Evolutionary conservation across 805 yeast species (phyloP).

Genomic region (Ogataea kodamae): DNA sequence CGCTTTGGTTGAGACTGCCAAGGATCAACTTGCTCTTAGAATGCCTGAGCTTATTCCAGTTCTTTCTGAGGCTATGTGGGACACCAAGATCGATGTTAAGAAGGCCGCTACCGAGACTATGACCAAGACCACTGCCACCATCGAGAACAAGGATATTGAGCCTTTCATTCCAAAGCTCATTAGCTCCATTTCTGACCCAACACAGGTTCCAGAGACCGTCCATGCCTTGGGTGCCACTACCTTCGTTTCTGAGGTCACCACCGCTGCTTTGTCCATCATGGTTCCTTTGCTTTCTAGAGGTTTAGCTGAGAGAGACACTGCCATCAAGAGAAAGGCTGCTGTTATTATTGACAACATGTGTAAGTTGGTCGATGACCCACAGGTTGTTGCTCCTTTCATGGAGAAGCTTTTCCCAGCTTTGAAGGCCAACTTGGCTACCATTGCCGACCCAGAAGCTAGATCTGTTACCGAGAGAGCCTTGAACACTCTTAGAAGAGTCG

Average conservation of each 20-base stretch:
- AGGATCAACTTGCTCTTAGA: slow-evolving; percentile 94
- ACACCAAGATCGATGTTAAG: slow-evolving; percentile 98
- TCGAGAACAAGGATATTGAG: slow-evolving; percentile 99
- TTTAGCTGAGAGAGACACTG: slow-evolving; percentile 98
- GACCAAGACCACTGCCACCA: slow-evolving; percentile 94
- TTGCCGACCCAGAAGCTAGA: slow-evolving; percentile 99
- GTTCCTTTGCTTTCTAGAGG: slow-evolving; percentile 98
- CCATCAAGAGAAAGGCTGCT: slow-evolving; percentile 99
- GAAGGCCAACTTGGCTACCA: slow-evolving; percentile 88
- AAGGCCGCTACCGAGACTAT: slow-evolving; percentile 93
- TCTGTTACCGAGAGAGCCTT: slow-evolving; percentile 96
- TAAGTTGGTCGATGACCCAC: slow-evolving; percentile 99
- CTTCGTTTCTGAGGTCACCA: slow-evolving; percentile 98
- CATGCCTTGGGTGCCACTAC: slow-evolving; percentile 99
- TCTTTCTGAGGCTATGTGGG: slow-evolving; percentile 99
- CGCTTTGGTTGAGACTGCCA: slow-evolving; percentile 88
- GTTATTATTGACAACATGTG: slow-evolving; percentile 99
- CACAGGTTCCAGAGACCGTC: slow-evolving; percentile 97
- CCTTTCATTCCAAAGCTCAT: slow-evolving; percentile 98
- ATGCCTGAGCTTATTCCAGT: slow-evolving; percentile 99
- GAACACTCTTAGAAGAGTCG: slow-evolving; percentile 97
- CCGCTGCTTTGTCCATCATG: slow-evolving; percentile 99
- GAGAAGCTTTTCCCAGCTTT: slow-evolving; percentile 92
- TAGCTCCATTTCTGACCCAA: slow-evolving; percentile 94
- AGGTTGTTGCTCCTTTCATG: slow-evolving; percentile 99